These are phyloP conservation scores for Zea mays DNA, from an alignment of 176 grass and related monocot species.

Conservation along the genomic window DNA sequence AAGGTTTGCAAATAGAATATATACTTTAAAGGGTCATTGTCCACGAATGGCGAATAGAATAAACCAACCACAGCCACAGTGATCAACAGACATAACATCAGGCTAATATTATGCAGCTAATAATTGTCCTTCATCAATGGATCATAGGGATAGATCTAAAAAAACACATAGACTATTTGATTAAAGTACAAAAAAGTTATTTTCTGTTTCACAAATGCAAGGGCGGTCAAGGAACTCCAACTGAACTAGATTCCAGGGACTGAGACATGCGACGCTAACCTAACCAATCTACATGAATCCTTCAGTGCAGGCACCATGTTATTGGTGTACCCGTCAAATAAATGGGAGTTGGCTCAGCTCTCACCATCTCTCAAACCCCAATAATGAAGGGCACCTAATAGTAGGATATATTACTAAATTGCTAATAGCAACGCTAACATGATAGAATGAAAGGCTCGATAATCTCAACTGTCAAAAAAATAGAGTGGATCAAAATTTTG, in stretches of 20 bases:
- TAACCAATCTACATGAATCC: conserved; percentile 25
- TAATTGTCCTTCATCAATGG: conserved; percentile 32
- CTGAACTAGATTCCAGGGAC: background rate
- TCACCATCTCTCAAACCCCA: conserved; percentile 40
- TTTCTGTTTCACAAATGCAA: conserved; percentile 22
- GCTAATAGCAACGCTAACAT: conserved; percentile 11
- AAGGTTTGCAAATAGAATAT: conserved; percentile 57
- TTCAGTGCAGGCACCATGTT: conserved; percentile 29
- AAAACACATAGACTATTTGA: conserved; percentile 26
- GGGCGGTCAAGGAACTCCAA: background rate
- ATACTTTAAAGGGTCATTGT: conserved; percentile 36
- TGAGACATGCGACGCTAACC: conserved; percentile 17
- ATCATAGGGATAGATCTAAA: conserved; percentile 28
- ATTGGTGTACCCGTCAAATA: conserved; percentile 42
- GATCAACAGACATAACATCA: conserved; percentile 33
- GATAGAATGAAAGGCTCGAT: conserved; percentile 20
- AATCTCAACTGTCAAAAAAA: conserved; percentile 23
- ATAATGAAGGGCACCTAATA: conserved; percentile 38
- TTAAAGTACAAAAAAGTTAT: conserved; percentile 6
- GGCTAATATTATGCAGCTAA: conserved; percentile 30
- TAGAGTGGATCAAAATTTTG: conserved; percentile 2
- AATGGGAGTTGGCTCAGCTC: conserved; percentile 45
- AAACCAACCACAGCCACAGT: conserved; percentile 33
- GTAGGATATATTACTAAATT: conserved; percentile 29
- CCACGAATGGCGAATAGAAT: conserved; percentile 36